Base-by-base conservation (phyloP, 164 flowering plant genomes). In the Warburgia ugandensis region DNA sequence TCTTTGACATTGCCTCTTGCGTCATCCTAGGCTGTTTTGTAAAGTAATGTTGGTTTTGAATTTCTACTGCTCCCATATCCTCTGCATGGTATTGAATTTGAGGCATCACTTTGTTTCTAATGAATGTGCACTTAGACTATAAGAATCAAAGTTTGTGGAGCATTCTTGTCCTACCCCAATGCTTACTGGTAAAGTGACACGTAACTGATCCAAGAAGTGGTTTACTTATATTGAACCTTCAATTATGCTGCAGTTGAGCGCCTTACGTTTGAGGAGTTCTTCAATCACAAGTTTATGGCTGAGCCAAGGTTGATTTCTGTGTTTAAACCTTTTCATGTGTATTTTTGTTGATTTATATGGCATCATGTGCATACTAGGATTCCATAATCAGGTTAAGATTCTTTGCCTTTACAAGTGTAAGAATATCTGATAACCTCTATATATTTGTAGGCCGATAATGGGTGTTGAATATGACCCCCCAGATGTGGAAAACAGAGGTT, bases 261-360 rank as follows among this genome's bases (percentile, higher is more conserved):
- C 29, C 52, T 80, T 40, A 52, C 83, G 60, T 80, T 80, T 54
- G 70, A 55, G 59, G 86, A 80, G 62, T 77, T 80, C 70, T 80
- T 77, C 58, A 60, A 66, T 60, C 83, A 80, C 69, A 69, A 59
- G 45, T 77, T 77, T 43, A 61, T 78, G 43, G 44, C 23, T 36
- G 73, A 65, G 35, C 56, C 58, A 27, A 71, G 76, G 78, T 77
- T 47, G 52, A 6, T 4, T 52, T 52, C 22, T 51, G 20, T 27
- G 13, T 52, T 60, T 51, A 13, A 47, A 47, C 11, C n/a, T 48
- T 9, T 1, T 12, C 19, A 4, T 23, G 25, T 33, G 17, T 33
- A 28, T 49, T n/a, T n/a, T 45, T 27, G n/a, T 45, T 27, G 20
- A n/a, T 39, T 45, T 27, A n/a, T 3, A 27, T n/a, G 27, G 47